phyloP scores from a whole-genome alignment of 495 filamentous ascomycete genomes.

The Thozetella sp. region DNA sequence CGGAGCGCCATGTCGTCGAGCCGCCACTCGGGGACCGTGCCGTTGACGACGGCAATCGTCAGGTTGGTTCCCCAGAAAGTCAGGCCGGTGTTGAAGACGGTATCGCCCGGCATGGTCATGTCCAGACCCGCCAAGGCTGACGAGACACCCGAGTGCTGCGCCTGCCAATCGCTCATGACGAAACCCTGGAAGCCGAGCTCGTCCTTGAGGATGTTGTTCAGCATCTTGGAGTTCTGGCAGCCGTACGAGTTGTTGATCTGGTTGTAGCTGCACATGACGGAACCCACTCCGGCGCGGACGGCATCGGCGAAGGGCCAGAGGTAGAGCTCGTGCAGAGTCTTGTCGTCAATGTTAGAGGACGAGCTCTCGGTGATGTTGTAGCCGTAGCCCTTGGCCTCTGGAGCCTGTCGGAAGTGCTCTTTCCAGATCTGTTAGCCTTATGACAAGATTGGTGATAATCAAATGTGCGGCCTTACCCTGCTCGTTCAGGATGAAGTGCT shows the following conservation, averaged over 20 bases:
- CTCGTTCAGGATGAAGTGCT: constrained; percentile 79
- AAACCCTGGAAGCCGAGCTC: constrained; percentile 97
- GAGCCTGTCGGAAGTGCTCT: constrained; percentile 81
- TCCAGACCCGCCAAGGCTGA: constrained; percentile 84
- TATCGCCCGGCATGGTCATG: constrained; percentile 95
- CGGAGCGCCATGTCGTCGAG: constrained; percentile 91
- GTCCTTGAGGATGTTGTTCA: constrained; percentile 85
- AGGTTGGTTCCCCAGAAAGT: constrained; percentile 89
- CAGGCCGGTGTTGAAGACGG: constrained; percentile 66
- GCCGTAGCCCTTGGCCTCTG: constrained; percentile 63
- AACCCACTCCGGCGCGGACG: constrained; percentile 65
- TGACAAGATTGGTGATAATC: too few species aligned
- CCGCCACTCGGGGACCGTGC: constrained; percentile 87
- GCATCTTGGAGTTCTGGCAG: constrained; percentile 79
- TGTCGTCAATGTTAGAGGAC: constrained; percentile 89
- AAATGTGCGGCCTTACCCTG: constrained; percentile 50
- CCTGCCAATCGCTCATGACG: constrained; percentile 87
- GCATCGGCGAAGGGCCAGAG: constrained; percentile 65
- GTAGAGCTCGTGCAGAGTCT: constrained; percentile 93
- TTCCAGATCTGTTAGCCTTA: constrained; percentile 32
- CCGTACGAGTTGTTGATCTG: constrained; percentile 87
- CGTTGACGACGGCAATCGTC: constrained; percentile 82
- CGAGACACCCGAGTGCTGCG: constrained; percentile 82
- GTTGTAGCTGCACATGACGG: constrained; percentile 94
- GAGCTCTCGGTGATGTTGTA: constrained; percentile 64